Evolutionary conservation across 2,329 filamentous ascomycete species (phyloP).

Genomic region (Pseudogymnoascus sp.): DNA sequence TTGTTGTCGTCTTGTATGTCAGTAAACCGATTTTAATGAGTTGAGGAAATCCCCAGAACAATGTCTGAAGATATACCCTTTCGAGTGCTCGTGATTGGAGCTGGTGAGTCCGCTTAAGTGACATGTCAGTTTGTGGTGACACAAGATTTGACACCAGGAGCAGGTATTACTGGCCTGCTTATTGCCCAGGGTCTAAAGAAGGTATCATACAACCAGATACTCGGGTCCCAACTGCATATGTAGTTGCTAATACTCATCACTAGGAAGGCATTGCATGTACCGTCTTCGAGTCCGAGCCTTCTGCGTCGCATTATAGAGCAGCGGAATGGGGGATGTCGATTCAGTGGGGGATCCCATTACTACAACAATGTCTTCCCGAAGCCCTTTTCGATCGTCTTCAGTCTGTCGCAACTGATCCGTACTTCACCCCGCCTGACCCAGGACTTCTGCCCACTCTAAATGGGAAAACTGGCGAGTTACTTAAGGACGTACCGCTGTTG

Average conservation of each 20-base stretch:
- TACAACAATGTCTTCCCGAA: slow-evolving; percentile 7
- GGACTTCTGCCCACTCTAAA: neutral
- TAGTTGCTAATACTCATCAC: neutral
- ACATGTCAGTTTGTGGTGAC: neutral
- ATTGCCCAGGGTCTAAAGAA: slow-evolving; percentile 36
- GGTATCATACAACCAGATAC: slow-evolving; percentile 17
- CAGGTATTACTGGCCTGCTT: slow-evolving; percentile 36
- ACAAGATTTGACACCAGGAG: neutral
- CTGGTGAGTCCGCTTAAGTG: slow-evolving; percentile 12
- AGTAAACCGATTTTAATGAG: neutral
- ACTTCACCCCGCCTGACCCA: neutral
- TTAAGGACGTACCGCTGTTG: neutral
- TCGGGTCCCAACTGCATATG: neutral
- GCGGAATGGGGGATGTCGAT: slow-evolving; percentile 16
- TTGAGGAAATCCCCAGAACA: neutral
- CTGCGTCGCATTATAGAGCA: neutral
- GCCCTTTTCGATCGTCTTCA: neutral
- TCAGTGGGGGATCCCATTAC: slow-evolving; percentile 11
- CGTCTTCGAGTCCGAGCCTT: slow-evolving; percentile 13
- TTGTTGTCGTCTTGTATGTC: neutral
- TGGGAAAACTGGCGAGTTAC: slow-evolving; percentile 12
- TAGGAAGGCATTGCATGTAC: slow-evolving; percentile 10
- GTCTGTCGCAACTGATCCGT: neutral
- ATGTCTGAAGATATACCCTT: slow-evolving; percentile 14
- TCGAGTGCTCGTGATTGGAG: slow-evolving; percentile 18